Conservation (phyloP, 169 alveolate genomes). For the Plasmodium relictum region DNA sequence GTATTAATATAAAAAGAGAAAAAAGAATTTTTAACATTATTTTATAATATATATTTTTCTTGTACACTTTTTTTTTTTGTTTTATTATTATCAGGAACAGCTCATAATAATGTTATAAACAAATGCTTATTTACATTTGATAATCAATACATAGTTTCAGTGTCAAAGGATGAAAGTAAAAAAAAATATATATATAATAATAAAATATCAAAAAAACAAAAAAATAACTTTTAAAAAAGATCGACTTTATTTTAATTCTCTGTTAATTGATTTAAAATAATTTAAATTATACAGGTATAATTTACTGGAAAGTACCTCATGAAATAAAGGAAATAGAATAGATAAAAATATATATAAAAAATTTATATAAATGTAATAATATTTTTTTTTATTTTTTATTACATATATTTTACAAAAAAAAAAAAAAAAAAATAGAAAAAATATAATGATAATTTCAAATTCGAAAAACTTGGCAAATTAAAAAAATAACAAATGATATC, state of each 20-base stretch:
- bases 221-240: too few species aligned
- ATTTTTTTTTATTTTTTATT: background rate
- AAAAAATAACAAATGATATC: background rate
- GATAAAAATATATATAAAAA: background rate
- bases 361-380: background rate
- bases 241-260: too few species aligned
- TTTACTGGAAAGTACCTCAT: slow-evolving; percentile 52
- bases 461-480: too few species aligned
- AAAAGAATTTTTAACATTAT: background rate
- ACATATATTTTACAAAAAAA: background rate
- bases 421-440: background rate
- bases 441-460: background rate
- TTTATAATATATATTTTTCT: background rate
- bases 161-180: slow-evolving; percentile 70
- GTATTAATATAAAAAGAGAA: too few species aligned
- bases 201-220: background rate
- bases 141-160: slow-evolving; percentile 46
- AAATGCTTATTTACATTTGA: slow-evolving; percentile 67
- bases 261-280: background rate
- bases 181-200: slow-evolving; percentile 1
- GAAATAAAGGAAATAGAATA: slow-evolving; percentile 36
- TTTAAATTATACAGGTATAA: slow-evolving; percentile 54
- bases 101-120: slow-evolving; percentile 56
- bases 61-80: background rate
- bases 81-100: slow-evolving; percentile 21